Evolutionary conservation across 306 rosid species (phyloP).

Genomic region (Inga leiocalycina): DNA sequence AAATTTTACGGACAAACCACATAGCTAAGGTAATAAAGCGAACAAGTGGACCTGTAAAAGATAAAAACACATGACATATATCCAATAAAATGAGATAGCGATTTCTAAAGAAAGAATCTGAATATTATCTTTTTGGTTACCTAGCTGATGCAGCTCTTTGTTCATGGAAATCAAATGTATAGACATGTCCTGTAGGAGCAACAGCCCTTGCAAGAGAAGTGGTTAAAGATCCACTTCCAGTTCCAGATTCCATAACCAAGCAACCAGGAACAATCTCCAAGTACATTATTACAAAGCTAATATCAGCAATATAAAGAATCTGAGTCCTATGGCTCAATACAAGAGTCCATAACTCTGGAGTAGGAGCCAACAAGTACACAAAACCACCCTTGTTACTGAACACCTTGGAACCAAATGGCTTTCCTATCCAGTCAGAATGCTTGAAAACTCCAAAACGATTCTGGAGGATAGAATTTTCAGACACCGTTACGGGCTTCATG

Average conservation of each 20-base stretch:
- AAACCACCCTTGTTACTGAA: constrained; percentile 53
- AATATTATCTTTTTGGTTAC: constrained; percentile 41
- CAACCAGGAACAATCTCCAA: constrained; percentile 87
- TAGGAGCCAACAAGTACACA: constrained; percentile 76
- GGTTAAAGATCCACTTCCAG: constrained; percentile 92
- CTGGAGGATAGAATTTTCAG: constrained; percentile 62
- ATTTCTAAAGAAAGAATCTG: constrained; percentile 3
- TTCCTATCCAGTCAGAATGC: constrained; percentile 89
- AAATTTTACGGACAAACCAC: constrained; percentile 11
- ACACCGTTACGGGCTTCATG: constrained; percentile 76
- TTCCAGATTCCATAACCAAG: constrained; percentile 85
- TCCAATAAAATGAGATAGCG: neutral
- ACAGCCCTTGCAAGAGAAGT: constrained; percentile 85
- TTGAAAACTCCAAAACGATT: constrained; percentile 83
- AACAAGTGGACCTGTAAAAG: neutral
- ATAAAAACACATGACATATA: constrained; percentile 4
- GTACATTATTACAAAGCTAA: constrained; percentile 77
- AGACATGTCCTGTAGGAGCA: constrained; percentile 76
- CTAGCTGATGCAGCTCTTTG: constrained; percentile 88
- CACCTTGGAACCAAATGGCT: constrained; percentile 84
- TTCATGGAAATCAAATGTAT: constrained; percentile 90
- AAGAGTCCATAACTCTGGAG: constrained; percentile 89
- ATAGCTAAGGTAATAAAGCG: neutral
- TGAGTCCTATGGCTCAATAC: constrained; percentile 89
- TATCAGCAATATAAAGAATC: constrained; percentile 88